A percentile compares a stretch with the other conserved stretches of the same genome.
Evolutionary conservation across 2,329 filamentous ascomycete species (phyloP).

Genomic region (Verticillium longisporum): DNA sequence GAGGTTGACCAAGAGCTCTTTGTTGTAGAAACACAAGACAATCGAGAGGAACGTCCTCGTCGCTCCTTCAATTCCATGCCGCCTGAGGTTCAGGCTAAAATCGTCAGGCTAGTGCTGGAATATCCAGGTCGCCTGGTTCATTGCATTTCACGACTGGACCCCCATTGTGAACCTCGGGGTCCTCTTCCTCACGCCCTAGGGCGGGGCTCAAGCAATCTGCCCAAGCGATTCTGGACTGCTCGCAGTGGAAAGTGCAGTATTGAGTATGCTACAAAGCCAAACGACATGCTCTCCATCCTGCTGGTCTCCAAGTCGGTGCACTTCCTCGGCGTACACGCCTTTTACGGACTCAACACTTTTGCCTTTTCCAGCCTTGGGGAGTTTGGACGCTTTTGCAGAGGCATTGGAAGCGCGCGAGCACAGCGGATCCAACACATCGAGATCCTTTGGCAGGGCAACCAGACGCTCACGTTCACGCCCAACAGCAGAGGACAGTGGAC

Average conservation of each 20-base stretch:
- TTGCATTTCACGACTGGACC: constrained; percentile 37
- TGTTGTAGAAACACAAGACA: background rate
- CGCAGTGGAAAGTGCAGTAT: constrained; percentile 19
- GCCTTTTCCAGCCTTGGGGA: constrained; percentile 48
- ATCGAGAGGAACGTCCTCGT: background rate
- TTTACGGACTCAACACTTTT: constrained; percentile 43
- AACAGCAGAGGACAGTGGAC: constrained; percentile 14
- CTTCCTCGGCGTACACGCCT: constrained; percentile 32
- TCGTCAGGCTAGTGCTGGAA: constrained; percentile 29
- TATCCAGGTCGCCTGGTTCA: constrained; percentile 29
- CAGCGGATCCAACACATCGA: constrained; percentile 38
- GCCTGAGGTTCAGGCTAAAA: constrained; percentile 19
- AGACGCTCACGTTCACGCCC: constrained; percentile 14
- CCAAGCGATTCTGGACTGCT: background rate
- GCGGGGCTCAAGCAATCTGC: background rate
- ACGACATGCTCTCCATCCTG: constrained; percentile 27
- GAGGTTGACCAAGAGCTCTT: constrained; percentile 1
- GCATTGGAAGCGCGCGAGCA: constrained; percentile 29
- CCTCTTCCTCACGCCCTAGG: background rate
- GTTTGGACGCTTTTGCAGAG: constrained; percentile 36
- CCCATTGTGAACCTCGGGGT: background rate
- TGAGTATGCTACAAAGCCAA: constrained; percentile 23
- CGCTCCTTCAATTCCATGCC: constrained; percentile 5
- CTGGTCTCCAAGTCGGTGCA: constrained; percentile 32
- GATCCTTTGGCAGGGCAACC: constrained; percentile 32